Conservation (phyloP, 176 grass and related monocot genomes). For the Chloris gayana region DNA sequence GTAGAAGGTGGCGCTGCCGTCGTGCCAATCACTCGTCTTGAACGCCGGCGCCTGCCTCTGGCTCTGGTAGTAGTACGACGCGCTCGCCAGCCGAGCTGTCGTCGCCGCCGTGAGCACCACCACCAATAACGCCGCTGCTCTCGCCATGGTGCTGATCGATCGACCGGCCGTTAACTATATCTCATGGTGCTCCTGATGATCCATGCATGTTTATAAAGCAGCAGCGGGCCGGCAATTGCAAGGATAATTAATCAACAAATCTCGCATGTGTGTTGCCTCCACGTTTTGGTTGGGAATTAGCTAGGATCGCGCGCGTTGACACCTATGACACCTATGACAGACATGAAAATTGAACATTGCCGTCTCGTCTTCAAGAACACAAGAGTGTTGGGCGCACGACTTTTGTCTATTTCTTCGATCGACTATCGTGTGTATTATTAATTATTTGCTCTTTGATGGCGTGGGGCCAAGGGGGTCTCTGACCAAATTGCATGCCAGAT, state of each 20-base stretch:
- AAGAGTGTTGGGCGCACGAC: not conserved
- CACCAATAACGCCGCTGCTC: not conserved
- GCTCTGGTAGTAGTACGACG: not conserved
- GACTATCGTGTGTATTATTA: too few relatives aligned
- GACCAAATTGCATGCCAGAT: not conserved
- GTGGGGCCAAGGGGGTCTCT: not conserved
- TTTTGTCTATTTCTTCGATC: not conserved
- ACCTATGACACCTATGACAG: not conserved
- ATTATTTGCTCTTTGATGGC: too few relatives aligned
- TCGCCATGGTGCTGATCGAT: not conserved
- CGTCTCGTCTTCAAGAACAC: not conserved
- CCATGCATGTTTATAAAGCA: not conserved
- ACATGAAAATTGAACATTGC: not conserved
- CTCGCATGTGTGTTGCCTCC: not conserved
- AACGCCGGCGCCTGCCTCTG: not conserved
- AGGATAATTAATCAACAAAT: too few relatives aligned
- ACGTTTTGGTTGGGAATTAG: not conserved
- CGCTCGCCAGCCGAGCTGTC: not conserved
- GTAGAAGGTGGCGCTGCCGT: slow-evolving; percentile 73
- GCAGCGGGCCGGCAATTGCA: too few relatives aligned
- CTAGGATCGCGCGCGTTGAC: not conserved
- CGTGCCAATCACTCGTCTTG: slow-evolving; percentile 12
- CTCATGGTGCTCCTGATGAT: too few relatives aligned
- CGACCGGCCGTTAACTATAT: too few relatives aligned
- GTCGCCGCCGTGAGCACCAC: not conserved